A percentile compares a stretch with the other conserved stretches of the same genome.
phyloP scores from a whole-genome alignment of 2,329 filamentous ascomycete species.

The Ambrosiella cleistominuta region DNA sequence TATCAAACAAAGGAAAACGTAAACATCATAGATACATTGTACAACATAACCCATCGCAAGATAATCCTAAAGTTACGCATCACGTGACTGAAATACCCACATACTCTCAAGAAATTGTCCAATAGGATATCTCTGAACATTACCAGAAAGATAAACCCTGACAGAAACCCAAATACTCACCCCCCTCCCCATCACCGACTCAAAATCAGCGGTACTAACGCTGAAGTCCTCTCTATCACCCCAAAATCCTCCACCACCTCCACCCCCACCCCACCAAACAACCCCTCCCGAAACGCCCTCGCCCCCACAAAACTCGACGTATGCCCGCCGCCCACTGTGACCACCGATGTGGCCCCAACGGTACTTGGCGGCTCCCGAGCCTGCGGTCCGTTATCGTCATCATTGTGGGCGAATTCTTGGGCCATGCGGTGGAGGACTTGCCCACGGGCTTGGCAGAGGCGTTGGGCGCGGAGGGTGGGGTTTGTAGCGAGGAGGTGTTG shows the following conservation, averaged over 20 bases:
- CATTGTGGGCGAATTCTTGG: constrained; percentile 29
- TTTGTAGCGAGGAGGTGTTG: background rate
- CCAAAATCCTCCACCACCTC: constrained; percentile 26
- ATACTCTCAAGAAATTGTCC: too few species aligned
- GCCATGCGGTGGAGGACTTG: constrained; percentile 37
- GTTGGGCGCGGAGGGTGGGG: constrained; percentile 34
- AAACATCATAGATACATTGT: background rate
- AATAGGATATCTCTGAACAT: background rate
- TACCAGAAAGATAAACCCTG: background rate
- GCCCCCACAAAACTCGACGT: constrained; percentile 19
- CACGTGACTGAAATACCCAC: too few species aligned
- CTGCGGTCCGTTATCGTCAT: constrained; percentile 36
- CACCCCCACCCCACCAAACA: constrained; percentile 24
- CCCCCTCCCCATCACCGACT: constrained; percentile 23
- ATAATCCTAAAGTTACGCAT: too few species aligned
- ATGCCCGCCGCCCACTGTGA: constrained; percentile 2
- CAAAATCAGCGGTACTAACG: constrained; percentile 43
- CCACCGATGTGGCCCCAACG: constrained; percentile 26
- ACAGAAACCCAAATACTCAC: background rate
- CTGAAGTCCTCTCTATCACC: constrained; percentile 33
- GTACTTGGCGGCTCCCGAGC: constrained; percentile 42
- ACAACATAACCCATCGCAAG: too few species aligned
- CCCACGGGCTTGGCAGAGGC: constrained; percentile 29
- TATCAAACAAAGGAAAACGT: background rate
- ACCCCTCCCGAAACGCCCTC: constrained; percentile 24